Conservation (phyloP, 495 filamentous ascomycete genomes). For the Aspergillus egyptiacus region DNA sequence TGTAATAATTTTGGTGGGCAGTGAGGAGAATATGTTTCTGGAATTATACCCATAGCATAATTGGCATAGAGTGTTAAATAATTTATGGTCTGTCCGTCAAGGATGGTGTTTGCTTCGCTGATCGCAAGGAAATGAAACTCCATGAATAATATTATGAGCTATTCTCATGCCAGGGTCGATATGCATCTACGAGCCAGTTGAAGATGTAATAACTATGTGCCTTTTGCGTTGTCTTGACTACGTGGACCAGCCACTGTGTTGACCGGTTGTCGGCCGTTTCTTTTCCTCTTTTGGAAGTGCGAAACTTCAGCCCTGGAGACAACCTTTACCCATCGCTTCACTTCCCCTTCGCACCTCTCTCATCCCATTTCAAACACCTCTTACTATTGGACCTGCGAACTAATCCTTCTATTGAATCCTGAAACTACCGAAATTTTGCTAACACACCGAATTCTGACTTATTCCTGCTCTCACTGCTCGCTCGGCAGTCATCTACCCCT, state of each 20-base stretch:
- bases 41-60: conserved; percentile 5
- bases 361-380: conserved; percentile 4
- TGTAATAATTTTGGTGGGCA: conserved; percentile 2
- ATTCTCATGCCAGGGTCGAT: too few relatives aligned
- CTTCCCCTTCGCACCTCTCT: conserved; percentile 9
- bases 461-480: background rate
- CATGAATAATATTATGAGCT: too few relatives aligned
- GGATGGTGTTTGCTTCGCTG: background rate
- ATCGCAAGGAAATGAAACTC: background rate
- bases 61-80: background rate
- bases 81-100: background rate
- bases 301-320: conserved; percentile 10
- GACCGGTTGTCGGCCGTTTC: conserved; percentile 2
- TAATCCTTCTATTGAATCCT: background rate
- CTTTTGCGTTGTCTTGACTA: background rate
- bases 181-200: background rate
- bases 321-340: conserved; percentile 6
- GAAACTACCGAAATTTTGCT: background rate
- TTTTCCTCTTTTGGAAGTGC: conserved; percentile 22
- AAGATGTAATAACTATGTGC: background rate
- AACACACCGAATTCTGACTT: background rate
- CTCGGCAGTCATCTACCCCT: conserved; percentile 16
- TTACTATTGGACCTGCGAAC: background rate
- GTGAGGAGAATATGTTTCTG: background rate
- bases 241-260: conserved; percentile 2